A percentile compares a stretch with the other conserved stretches of the same genome.
These are phyloP conservation scores for sorghum (Sorghum bicolor) DNA, from an alignment of 176 grass and related monocot species.

Conservation along the genomic window Sorghum_bicolor_NCBIv3 NC_012872.2:57299501-57300000, in stretches of 20 bases:
- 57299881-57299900: neutral
- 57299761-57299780: too few relatives aligned
- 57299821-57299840: too few relatives aligned
- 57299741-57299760: too few relatives aligned
- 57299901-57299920: neutral
- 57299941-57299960: neutral
- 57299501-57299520: neutral
- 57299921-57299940: neutral
- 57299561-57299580: neutral
- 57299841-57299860: too few relatives aligned
- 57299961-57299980: neutral
- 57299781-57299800: too few relatives aligned
- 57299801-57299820: too few relatives aligned
- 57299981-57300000: neutral
- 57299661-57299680: too few relatives aligned
- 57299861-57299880: neutral
- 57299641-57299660: too few relatives aligned
- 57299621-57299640: neutral
- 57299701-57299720: too few relatives aligned
- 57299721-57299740: too few relatives aligned
- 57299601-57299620: neutral
- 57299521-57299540: neutral
- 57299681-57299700: too few relatives aligned
- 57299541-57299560: neutral
- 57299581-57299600: slow-evolving; percentile 2